Evolutionary conservation across 2,329 filamentous ascomycete genomes (phyloP), one percentile per base, ranked within the genome.

Genomic region (Paramyrothecium roridum): DNA sequence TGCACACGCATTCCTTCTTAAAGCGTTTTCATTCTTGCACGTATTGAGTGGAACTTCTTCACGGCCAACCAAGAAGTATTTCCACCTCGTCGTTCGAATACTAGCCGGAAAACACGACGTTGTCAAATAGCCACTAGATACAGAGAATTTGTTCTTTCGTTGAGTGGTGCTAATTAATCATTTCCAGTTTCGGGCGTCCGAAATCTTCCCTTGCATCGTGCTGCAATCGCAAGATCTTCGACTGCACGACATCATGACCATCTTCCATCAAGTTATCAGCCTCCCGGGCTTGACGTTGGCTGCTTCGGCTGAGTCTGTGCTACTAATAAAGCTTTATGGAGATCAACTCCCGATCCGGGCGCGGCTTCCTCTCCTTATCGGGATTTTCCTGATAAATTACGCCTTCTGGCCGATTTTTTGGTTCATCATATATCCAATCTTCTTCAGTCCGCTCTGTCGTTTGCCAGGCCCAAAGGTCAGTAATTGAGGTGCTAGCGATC

Each of bases 291-390:
- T 66, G 20, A 67, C 65, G 1, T 56, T 69, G 13, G 57, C 46
- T 17, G 57, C 63, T 13, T 55, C 59, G 2, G 52, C 57, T 1
- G 67, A 73, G 55, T 67, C 65, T 0, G 33, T 67, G 1, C 20
- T 70, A 4, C 55, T 60, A 12, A 63, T 67, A 54, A 72, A 67
- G 40, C 20, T 66, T 67, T 30, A 61, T 63, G 1, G 26, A 22
- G 21, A 22, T 10, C 37, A 49, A 56, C 3, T 64, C 60, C 22
- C 61, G 61, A 21, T 63, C 55, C 3, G 60, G 59, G 12, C 12
- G 11, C 48, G 48, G 20, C 8, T 67, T 1, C 33, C 54, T 12
- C 33, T 54, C n/a, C 58, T 63, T 0, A 22, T 33, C 0, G 52
- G 50, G 0, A 57, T 66, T 3, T 40, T 64, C 8, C 19, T 57